Evolutionary conservation across 2,329 filamentous ascomycete genomes (phyloP), one percentile per base, ranked within the genome.

Genomic region (Colletotrichum australisinense): DNA sequence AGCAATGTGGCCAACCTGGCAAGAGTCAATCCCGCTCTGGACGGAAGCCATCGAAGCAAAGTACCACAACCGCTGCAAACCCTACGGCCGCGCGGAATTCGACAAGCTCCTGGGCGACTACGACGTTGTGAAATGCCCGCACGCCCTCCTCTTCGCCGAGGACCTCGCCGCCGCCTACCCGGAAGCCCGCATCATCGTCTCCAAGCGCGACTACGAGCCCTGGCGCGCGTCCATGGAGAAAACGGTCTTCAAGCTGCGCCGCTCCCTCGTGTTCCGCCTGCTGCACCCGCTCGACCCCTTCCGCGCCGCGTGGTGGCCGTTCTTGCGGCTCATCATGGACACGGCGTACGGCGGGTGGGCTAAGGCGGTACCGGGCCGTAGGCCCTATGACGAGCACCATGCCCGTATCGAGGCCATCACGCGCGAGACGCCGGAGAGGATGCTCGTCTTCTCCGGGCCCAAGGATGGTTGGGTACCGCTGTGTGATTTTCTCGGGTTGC

Each of bases 31-130:
- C 4, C 60, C 38, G 0, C 35, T 63, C 8, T 63, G 60, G 26
- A 63, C 60, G 6, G 60, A 63, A 63, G 35, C 60, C 60, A 63
- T 63, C 5, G 60, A 63, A 49, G 38, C 60, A 19, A 63, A 63
- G 35, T 49, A 63, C 4, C 16, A 63, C 3, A 16, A 24, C 35
- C 60, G 60, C 22, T 63, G 60, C 28, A 63, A 49, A 22, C 59
- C 59, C 19, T 63, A 63, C 24, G 59, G 59, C 2, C 59, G 59
- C 24, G 59, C 32, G 14, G 59, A 63, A 12, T 63, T 63, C 35
- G 59, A 63, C 24, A 63, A 63, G 35, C 30, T 63, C 16, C 59
- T 63, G 11, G 59, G 59, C 12, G 59, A 63, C 42, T 63, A 22
- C 35, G 59, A 63, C 59, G 59, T 63, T 24, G 59, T 63, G 16